Conservation (phyloP, 2,329 filamentous ascomycete genomes). For the Botrytis aclada region DNA sequence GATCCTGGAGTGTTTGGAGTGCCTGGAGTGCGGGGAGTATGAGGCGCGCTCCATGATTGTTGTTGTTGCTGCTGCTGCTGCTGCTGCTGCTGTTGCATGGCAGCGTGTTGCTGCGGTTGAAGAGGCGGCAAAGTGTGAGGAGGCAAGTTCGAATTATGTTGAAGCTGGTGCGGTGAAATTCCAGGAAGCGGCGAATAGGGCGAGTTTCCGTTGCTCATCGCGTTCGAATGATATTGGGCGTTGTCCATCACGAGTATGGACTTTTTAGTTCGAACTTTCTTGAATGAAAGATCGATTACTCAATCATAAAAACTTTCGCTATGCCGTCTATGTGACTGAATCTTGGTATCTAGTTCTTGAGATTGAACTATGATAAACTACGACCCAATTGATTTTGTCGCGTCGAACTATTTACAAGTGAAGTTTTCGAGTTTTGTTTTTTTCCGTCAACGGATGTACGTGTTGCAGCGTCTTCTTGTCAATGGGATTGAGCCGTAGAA, state of each 20-base stretch:
- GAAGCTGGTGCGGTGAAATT: constrained; percentile 40
- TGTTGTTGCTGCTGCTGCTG: not conserved
- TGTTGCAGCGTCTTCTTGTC: not conserved
- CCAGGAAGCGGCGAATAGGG: constrained; percentile 34
- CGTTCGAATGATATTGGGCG: constrained; percentile 35
- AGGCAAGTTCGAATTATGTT: constrained; percentile 43
- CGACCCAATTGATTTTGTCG: constrained; percentile 3
- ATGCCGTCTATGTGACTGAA: not conserved
- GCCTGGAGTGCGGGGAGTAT: constrained; percentile 60
- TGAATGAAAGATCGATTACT: not conserved
- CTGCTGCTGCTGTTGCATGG: constrained; percentile 44
- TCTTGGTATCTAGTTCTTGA: not conserved
- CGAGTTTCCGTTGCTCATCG: constrained; percentile 33
- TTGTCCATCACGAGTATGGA: constrained; percentile 30
- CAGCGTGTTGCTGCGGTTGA: constrained; percentile 46
- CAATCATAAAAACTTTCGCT: constrained; percentile 16
- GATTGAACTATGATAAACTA: not conserved
- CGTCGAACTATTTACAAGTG: not conserved
- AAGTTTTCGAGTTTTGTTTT: not conserved
- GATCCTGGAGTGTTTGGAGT: constrained; percentile 61
- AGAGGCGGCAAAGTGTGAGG: constrained; percentile 57
- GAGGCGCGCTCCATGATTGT: constrained; percentile 50
- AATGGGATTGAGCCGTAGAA: not conserved
- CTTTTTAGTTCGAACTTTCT: constrained; percentile 8
- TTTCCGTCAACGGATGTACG: constrained; percentile 2